Evolutionary conservation across 331 rosid species (phyloP), one percentile per base, ranked within the genome.

Genomic region (Pyrus hybrid): DNA sequence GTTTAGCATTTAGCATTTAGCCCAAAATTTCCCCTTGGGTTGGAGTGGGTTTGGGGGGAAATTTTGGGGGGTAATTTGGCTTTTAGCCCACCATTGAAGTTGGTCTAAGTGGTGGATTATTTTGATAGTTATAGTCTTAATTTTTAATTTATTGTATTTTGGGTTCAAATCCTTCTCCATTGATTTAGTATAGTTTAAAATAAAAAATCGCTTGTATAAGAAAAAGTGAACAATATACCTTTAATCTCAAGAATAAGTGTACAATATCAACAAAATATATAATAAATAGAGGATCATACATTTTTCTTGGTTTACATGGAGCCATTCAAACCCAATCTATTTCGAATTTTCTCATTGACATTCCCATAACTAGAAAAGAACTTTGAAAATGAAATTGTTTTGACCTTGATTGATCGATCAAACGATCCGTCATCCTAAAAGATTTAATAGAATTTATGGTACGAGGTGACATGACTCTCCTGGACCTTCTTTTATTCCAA

Each of bases 401-500:
- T 29, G 28, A n/a, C 49, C 61, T 16, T 14, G 16, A 28, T 29
- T 53, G 47, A 57, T 20, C 0, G n/a, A 13, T 28, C 29, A 30
- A 6, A 30, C 62, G 6, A 64, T 63, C 12, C 26, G 20, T 37
- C 4, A 53, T 23, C n/a, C 25, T 2, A 16, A 23, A 37, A 37
- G 45, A 37, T 37, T 17, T 66, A 23, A 51, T 54, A 21, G 57
- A 7, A 51, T 51, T 17, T 51, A 17, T 51, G 57, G 21, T 51
- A 51, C 0, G 21, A 51, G 20, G 30, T 64, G 64, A 20, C 32
- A 22, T 12, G 18, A 51, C 21, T 1, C n/a, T 32, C 25, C 8
- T 71, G 58, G 70, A 60, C 63, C 63, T 20, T 53, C 35, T 10
- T 73, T 77, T 76, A 77, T 77, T 77, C 81, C 85, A n/a, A 47